A percentile compares a stretch with the other conserved stretches of the same genome.
These are phyloP conservation scores for Coccomyxa subellipsoidea DNA, from an alignment of 163 green algal genomes.

Conservation along the genomic window DNA sequence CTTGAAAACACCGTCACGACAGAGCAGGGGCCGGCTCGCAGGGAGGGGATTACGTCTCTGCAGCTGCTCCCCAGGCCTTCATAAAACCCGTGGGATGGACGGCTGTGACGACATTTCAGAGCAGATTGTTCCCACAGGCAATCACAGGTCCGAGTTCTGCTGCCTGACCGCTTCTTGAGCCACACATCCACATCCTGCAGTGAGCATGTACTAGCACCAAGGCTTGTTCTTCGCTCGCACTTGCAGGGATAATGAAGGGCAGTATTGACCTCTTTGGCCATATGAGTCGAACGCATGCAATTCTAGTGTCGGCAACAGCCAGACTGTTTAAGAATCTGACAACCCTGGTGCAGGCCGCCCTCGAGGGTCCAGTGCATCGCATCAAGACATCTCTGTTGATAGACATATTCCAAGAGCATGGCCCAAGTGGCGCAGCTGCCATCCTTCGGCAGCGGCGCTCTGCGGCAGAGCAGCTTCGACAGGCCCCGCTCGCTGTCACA, in stretches of 20 bases:
- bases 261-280: too few species aligned
- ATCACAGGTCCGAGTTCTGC: neutral
- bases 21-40: neutral
- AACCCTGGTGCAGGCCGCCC: neutral
- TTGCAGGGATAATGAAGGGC: too few species aligned
- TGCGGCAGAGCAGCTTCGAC: conserved; percentile 13
- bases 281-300: neutral
- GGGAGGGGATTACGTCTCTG: neutral
- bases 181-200: neutral
- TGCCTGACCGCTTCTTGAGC: too few species aligned
- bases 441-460: neutral
- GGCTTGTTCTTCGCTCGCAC: too few species aligned
- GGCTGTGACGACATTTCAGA: neutral
- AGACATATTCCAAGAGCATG: neutral
- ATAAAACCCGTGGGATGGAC: neutral
- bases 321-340: too few species aligned
- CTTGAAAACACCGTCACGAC: too few species aligned
- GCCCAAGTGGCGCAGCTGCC: neutral
- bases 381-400: neutral
- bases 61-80: neutral
- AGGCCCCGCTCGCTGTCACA: neutral
- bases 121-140: neutral
- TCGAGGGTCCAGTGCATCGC: neutral
- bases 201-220: neutral
- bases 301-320: neutral